Evolutionary conservation across 1,139 yeast species (phyloP), one percentile per base, ranked within the genome.

Genomic region (Pichia sp.): DNA sequence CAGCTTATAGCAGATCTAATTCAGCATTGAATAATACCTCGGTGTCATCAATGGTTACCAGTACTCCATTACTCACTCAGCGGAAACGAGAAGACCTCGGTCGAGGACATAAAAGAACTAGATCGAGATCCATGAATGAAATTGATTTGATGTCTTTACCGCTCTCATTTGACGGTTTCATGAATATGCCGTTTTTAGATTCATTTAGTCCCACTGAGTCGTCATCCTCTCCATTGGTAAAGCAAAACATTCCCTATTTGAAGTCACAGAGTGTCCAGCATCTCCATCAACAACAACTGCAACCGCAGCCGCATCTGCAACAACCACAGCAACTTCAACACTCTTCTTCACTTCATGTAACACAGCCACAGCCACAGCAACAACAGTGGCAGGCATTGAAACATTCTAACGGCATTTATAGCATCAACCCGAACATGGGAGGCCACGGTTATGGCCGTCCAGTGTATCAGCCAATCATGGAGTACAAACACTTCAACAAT

Each of bases 91-190:
- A 8, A 3, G 42, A n/a, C 7, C 15, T n/a, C 2, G 7, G 15
- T 8, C 51, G 66, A 50, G 67, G 70, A 5, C 72, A 69, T 52
- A 69, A 69, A 50, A 59, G 72, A 45, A 66, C 70, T 3, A 60
- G 72, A 55, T 69, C 72, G 6, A 59, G 70, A 46, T 69, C 72
- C 10, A 57, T 68, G 48, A 66, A 67, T 30, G 69, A 67, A 42
- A 58, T 68, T 48, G 67, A 63, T 44, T 46, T 52, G 3, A 47
- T 55, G 36, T 41, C 53, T 8, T 43, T 55, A 10, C 47, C 45
- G 15, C 13, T 50, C 7, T 4, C 46, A 5, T 41, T 36, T 31
- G 52, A 51, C 41, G 41, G 42, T 2, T 31, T 41, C n/a, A 15
- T 45, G 5, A 43, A 34, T 36, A 38, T 49, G 15, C 48, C 55